Percentiles rank a stretch among this genome's conserved stretches.
Conservation (phyloP, 495 filamentous ascomycete species). For the Podospora pseudocomata region DNA sequence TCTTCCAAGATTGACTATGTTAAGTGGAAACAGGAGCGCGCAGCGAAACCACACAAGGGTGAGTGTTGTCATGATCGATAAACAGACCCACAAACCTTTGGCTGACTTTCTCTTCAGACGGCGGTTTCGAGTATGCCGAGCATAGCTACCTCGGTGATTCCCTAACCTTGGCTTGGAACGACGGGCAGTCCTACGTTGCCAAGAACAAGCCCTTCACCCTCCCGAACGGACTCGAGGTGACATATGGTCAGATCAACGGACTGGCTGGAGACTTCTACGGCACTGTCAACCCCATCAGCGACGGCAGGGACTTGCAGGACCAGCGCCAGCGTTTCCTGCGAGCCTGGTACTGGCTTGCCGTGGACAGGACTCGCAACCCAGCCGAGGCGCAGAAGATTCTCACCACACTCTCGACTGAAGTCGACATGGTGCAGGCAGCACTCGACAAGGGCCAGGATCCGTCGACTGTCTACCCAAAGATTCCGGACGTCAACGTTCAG, state of each 20-base stretch:
- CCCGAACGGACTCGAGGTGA: constrained; percentile 19
- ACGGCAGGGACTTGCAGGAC: constrained; percentile 3
- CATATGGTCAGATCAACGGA: constrained; percentile 26
- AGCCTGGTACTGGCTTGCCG: constrained; percentile 1
- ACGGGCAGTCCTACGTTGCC: background rate
- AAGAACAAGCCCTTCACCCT: constrained; percentile 5
- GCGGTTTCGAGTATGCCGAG: background rate
- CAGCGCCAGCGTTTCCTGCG: background rate
- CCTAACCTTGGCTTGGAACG: background rate
- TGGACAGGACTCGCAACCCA: constrained; percentile 1
- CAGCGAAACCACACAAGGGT: background rate
- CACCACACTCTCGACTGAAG: background rate
- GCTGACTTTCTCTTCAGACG: background rate
- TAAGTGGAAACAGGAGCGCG: background rate
- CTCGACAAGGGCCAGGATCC: background rate
- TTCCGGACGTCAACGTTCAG: background rate
- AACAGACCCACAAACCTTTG: background rate
- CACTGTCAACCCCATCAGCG: constrained; percentile 18
- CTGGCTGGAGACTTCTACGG: constrained; percentile 26
- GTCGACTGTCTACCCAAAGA: background rate
- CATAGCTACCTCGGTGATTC: constrained; percentile 5
- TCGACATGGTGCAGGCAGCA: background rate
- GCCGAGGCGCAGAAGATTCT: constrained; percentile 7
- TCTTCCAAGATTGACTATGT: constrained; percentile 2
- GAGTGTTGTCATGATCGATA: background rate